Percentiles rank a stretch among this genome's conserved stretches.
Conservation (phyloP, 257 asterid genomes). For the Solanum paucissectum region DNA sequence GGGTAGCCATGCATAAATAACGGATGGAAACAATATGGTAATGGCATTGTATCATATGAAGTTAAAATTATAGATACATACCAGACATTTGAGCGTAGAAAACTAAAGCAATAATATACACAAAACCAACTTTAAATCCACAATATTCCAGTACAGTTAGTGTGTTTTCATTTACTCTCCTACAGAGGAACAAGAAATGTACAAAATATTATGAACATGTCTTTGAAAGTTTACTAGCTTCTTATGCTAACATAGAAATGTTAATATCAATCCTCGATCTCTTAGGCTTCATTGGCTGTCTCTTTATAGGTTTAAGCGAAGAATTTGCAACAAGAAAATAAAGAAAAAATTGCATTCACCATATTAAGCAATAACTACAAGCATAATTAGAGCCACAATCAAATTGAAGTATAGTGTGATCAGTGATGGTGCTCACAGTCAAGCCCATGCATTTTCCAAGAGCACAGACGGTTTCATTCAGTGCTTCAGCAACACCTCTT, state of each 20-base stretch:
- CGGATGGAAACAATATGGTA: neutral
- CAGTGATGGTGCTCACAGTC: conserved; percentile 53
- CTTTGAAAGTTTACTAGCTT: neutral
- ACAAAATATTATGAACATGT: neutral
- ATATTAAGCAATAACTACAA: neutral
- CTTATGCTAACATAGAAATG: neutral
- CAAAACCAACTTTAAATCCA: neutral
- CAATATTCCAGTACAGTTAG: neutral
- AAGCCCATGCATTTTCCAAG: conserved; percentile 49
- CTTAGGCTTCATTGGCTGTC: neutral
- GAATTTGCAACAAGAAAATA: neutral
- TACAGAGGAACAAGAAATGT: neutral
- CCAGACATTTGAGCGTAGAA: neutral
- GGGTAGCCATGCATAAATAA: neutral
- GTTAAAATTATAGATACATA: neutral
- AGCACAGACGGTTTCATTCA: conserved; percentile 74
- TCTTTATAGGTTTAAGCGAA: neutral
- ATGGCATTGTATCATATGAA: neutral
- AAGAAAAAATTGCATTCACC: neutral
- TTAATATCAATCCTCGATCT: neutral
- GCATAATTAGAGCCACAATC: neutral
- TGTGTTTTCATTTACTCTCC: neutral
- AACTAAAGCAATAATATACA: neutral
- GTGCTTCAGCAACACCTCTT: conserved; percentile 86
- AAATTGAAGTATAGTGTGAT: neutral